Conservation (phyloP, 768 basidiomycete genomes). For the Melanogaster broomeanus region DNA sequence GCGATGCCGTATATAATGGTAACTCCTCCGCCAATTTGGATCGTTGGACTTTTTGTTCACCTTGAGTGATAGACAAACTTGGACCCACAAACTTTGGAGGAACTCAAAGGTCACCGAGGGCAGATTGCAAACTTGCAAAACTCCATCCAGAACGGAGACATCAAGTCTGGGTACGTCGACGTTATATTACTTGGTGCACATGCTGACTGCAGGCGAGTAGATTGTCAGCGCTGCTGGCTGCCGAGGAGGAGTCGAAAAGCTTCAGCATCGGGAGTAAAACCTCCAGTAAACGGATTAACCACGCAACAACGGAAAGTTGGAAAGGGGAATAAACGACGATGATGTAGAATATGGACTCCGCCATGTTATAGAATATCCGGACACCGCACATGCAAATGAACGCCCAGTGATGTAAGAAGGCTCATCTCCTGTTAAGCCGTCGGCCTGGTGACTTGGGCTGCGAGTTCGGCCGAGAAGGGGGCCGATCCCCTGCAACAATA, state of each 20-base stretch:
- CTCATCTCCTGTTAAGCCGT: background rate
- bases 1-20: constrained; percentile 80
- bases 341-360: constrained; percentile 5
- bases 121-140: constrained; percentile 56
- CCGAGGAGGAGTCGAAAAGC: constrained; percentile 40
- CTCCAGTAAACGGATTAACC: constrained; percentile 20
- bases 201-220: constrained; percentile 28
- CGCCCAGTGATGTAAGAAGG: background rate
- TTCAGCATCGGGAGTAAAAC: constrained; percentile 17
- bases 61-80: constrained; percentile 59
- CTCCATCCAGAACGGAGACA: constrained; percentile 58
- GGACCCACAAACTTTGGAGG: constrained; percentile 69
- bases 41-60: constrained; percentile 8
- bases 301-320: constrained; percentile 36
- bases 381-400: too few relatives aligned
- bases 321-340: constrained; percentile 37
- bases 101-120: constrained; percentile 61
- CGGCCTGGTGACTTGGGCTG: constrained; percentile 11
- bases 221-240: constrained; percentile 45
- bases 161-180: constrained; percentile 54
- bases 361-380: constrained; percentile 9
- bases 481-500: constrained; percentile 2
- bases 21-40: constrained; percentile 15
- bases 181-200: background rate
- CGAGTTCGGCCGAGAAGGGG: constrained; percentile 4